Evolutionary conservation across 2,329 filamentous ascomycete genomes (phyloP).

Genomic region (Aspergillus persii): DNA sequence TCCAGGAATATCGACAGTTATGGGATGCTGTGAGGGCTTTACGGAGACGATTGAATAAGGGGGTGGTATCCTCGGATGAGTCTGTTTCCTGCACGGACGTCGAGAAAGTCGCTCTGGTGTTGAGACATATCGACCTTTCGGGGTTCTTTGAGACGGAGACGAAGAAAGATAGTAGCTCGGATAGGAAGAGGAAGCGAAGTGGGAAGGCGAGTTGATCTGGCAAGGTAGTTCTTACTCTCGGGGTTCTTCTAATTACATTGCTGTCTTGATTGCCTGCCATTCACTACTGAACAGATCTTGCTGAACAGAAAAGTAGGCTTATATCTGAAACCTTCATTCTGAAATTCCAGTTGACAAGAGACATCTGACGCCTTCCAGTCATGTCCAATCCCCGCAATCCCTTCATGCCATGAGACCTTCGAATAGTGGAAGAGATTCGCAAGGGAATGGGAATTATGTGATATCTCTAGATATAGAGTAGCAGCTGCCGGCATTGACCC

Average conservation of each 20-base stretch:
- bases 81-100: slow-evolving; percentile 31
- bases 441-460: not conserved
- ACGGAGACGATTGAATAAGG: slow-evolving; percentile 16
- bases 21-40: slow-evolving; percentile 29
- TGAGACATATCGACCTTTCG: slow-evolving; percentile 33
- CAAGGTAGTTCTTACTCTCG: too few relatives aligned
- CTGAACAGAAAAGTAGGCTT: not conserved
- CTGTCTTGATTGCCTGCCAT: not conserved
- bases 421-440: not conserved
- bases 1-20: slow-evolving; percentile 37
- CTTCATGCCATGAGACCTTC: not conserved
- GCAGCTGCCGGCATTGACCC: slow-evolving; percentile 15
- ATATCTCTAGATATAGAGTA: not conserved
- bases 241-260: too few relatives aligned
- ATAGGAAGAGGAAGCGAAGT: not conserved
- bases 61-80: not conserved
- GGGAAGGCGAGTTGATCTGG: slow-evolving; percentile 3
- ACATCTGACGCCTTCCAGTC: not conserved
- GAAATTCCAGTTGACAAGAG: too few relatives aligned
- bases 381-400: not conserved
- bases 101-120: slow-evolving; percentile 39
- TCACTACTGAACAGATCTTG: not conserved
- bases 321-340: not conserved
- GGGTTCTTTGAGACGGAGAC: slow-evolving; percentile 12
- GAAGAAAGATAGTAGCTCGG: not conserved